These are phyloP conservation scores for Jacaranda mimosifolia DNA, from an alignment of 257 asterid genomes.

Conservation along the genomic window DNA sequence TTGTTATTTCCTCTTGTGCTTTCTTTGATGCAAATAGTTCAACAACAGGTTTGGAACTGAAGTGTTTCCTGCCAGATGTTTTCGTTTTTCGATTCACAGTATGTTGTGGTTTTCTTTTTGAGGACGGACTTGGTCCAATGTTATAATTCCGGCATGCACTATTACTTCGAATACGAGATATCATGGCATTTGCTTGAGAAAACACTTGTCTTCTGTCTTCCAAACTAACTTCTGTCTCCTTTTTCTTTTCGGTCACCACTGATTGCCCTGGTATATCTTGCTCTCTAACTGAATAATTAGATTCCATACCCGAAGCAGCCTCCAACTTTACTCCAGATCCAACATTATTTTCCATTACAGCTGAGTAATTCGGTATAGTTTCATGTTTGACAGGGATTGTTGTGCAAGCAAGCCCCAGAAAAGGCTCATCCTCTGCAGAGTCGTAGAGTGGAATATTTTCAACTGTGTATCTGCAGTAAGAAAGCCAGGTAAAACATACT, in stretches of 20 bases:
- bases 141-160: slow-evolving; percentile 62
- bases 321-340: slow-evolving; percentile 47
- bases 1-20: slow-evolving; percentile 72
- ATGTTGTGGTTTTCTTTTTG: slow-evolving; percentile 65
- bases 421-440: slow-evolving; percentile 92
- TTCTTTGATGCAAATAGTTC: slow-evolving; percentile 70
- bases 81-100: slow-evolving; percentile 53
- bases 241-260: slow-evolving; percentile 46
- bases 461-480: slow-evolving; percentile 72
- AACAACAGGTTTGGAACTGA: slow-evolving; percentile 61
- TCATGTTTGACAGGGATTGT: slow-evolving; percentile 46
- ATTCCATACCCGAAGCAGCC: slow-evolving; percentile 31
- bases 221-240: slow-evolving; percentile 36
- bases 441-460: slow-evolving; percentile 92
- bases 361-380: slow-evolving; percentile 39
- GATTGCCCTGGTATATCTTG: slow-evolving; percentile 39
- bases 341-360: slow-evolving; percentile 35
- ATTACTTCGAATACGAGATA: slow-evolving; percentile 68
- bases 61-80: slow-evolving; percentile 57
- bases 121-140: slow-evolving; percentile 56
- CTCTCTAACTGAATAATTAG: slow-evolving; percentile 40
- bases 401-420: slow-evolving; percentile 46
- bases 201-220: slow-evolving; percentile 49
- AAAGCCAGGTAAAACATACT: slow-evolving; percentile 29
- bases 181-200: slow-evolving; percentile 60